phyloP scores from a whole-genome alignment of 257 asterid genomes.

The Leptodermis oblonga region DNA sequence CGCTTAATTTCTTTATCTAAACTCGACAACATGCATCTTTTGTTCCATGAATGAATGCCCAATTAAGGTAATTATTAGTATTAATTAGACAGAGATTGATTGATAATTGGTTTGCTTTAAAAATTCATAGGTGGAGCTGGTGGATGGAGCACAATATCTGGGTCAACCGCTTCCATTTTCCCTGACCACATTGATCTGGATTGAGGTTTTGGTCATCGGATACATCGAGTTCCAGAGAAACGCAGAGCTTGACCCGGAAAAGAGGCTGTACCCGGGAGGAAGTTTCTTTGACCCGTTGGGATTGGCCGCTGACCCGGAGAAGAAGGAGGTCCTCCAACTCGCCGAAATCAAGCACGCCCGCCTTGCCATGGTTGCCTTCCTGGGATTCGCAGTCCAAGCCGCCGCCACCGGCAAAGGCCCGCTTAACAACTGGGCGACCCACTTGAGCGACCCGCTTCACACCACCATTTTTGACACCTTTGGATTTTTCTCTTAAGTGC shows the following conservation, averaged over 20 bases:
- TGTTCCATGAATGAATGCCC: too few species aligned
- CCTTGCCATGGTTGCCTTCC: constrained; percentile 90
- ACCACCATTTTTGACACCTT: constrained; percentile 92
- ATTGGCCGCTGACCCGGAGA: constrained; percentile 91
- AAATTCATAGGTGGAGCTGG: constrained; percentile 86
- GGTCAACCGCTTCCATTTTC: constrained; percentile 96
- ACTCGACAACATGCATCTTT: too few species aligned
- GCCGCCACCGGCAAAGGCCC: constrained; percentile 98
- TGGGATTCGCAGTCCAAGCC: constrained; percentile 94
- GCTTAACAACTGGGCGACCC: constrained; percentile 96
- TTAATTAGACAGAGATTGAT: not conserved
- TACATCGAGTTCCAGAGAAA: constrained; percentile 97
- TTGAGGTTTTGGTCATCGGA: constrained; percentile 77
- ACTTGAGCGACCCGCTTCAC: constrained; percentile 98
- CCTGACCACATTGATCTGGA: constrained; percentile 78
- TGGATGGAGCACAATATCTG: constrained; percentile 86
- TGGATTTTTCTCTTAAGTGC: constrained; percentile 50
- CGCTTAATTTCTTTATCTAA: too few species aligned
- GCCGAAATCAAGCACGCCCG: constrained; percentile 99
- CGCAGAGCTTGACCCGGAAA: constrained; percentile 93
- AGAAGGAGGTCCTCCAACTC: constrained; percentile 73
- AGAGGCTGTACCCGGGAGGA: constrained; percentile 94
- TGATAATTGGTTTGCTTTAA: too few species aligned
- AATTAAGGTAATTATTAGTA: too few species aligned
- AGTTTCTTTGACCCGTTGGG: constrained; percentile 87